Evolutionary conservation across 2,329 filamentous ascomycete genomes (phyloP).

Genomic region (Ophiobolus disseminans): DNA sequence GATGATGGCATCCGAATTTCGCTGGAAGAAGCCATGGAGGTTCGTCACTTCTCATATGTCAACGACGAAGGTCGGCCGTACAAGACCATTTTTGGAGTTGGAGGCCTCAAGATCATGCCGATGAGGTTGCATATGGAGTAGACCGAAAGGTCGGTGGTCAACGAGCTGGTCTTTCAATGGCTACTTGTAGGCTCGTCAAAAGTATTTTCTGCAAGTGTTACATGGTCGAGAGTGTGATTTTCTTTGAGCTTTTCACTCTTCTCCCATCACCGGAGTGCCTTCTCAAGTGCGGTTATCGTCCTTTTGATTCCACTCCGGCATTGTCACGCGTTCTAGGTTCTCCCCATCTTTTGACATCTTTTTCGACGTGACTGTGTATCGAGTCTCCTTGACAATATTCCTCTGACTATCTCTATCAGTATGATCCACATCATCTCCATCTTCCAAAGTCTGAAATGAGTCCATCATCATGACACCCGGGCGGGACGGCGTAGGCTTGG

Average conservation of each 20-base stretch:
- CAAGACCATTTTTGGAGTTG: slow-evolving; percentile 4
- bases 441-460: slow-evolving; percentile 23
- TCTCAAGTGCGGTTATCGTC: neutral
- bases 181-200: too few species aligned
- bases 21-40: neutral
- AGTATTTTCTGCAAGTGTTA: too few species aligned
- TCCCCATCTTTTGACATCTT: neutral
- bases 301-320: slow-evolving; percentile 9
- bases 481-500: slow-evolving; percentile 6
- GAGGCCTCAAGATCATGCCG: neutral
- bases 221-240: too few species aligned
- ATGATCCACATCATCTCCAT: slow-evolving; percentile 16
- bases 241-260: too few species aligned
- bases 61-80: slow-evolving; percentile 3
- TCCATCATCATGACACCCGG: slow-evolving; percentile 19
- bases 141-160: too few species aligned
- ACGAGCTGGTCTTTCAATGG: too few species aligned
- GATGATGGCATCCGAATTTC: neutral
- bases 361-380: slow-evolving; percentile 19
- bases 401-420: slow-evolving; percentile 45
- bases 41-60: slow-evolving; percentile 1
- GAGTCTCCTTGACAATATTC: slow-evolving; percentile 51
- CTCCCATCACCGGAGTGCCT: too few species aligned
- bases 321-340: slow-evolving; percentile 2
- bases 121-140: slow-evolving; percentile 1